Evolutionary conservation across 2,329 filamentous ascomycete genomes (phyloP).

Genomic region (Colletotrichum spinosum): DNA sequence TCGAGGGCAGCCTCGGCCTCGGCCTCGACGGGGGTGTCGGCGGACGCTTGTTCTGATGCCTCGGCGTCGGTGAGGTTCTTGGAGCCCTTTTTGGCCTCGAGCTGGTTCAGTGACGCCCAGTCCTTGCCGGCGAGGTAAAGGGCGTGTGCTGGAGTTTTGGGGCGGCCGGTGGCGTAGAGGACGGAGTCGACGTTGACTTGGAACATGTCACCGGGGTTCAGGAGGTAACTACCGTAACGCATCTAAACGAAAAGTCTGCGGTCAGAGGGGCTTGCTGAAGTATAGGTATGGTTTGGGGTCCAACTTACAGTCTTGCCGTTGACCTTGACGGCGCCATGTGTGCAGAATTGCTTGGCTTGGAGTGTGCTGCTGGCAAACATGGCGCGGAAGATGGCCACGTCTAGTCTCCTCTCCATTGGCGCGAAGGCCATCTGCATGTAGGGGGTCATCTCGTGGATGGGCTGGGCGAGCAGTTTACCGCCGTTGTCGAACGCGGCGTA

Average conservation of each 20-base stretch:
- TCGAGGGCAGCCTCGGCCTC: conserved; percentile 39
- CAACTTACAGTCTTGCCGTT: conserved; percentile 89
- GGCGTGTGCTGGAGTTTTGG: conserved; percentile 62
- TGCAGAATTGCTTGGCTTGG: conserved; percentile 93
- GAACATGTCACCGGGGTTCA: conserved; percentile 99
- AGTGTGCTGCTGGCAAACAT: conserved; percentile 93
- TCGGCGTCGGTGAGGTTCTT: conserved; percentile 19
- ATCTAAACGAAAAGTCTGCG: conserved; percentile 68
- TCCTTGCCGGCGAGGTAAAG: conserved; percentile 37
- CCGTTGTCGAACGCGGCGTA: not conserved
- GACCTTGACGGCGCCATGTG: conserved; percentile 93
- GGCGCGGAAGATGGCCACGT: conserved; percentile 93
- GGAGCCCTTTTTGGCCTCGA: conserved; percentile 46
- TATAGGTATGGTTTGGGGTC: not conserved
- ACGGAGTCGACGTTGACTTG: conserved; percentile 92
- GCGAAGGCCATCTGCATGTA: conserved; percentile 98
- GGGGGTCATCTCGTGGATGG: conserved; percentile 70
- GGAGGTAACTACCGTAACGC: conserved; percentile 88
- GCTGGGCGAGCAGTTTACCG: conserved; percentile 45
- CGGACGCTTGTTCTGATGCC: conserved; percentile 27
- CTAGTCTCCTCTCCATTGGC: conserved; percentile 88
- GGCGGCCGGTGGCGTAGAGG: conserved; percentile 84
- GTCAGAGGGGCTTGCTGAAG: not conserved
- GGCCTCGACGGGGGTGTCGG: conserved; percentile 31
- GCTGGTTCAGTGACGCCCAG: conserved; percentile 44